Evolutionary conservation across 805 yeast genomes (phyloP).

Genomic region (Hyphopichia homilentoma): DNA sequence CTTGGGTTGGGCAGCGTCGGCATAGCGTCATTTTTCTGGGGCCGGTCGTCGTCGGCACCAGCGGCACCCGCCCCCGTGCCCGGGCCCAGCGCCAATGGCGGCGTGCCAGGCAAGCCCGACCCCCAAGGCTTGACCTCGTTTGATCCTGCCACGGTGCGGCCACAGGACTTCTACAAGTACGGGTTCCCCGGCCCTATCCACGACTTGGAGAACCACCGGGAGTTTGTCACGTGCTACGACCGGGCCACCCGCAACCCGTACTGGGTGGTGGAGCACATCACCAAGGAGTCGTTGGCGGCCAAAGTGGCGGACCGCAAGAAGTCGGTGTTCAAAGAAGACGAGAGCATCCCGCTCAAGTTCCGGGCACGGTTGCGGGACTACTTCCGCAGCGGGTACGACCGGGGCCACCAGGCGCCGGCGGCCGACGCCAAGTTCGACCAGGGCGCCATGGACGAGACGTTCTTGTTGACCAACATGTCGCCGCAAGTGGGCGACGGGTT

Average conservation of each 20-base stretch:
- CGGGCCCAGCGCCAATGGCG: constrained; percentile 7
- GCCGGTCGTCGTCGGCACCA: constrained; percentile 19
- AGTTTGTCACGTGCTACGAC: constrained; percentile 83
- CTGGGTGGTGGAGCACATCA: constrained; percentile 87
- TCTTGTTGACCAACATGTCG: constrained; percentile 81
- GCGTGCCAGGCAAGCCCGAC: constrained; percentile 4
- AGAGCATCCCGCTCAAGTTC: constrained; percentile 68
- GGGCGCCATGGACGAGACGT: constrained; percentile 92
- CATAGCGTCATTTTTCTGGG: constrained; percentile 38
- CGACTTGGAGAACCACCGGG: constrained; percentile 69
- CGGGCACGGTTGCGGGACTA: constrained; percentile 79
- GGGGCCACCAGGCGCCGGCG: constrained; percentile 98
- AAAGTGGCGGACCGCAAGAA: constrained; percentile 70
- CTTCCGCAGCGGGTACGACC: constrained; percentile 91
- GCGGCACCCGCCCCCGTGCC: constrained; percentile 9
- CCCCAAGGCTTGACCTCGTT: constrained; percentile 5
- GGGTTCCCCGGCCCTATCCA: constrained; percentile 96
- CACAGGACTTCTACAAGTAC: constrained; percentile 79
- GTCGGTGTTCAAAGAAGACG: constrained; percentile 86
- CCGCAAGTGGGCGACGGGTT: constrained; percentile 99
- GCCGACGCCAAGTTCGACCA: constrained; percentile 94
- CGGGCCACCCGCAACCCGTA: constrained; percentile 82
- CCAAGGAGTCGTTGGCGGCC: constrained; percentile 60
- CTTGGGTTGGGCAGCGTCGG: constrained; percentile 38
- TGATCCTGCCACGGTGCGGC: constrained; percentile 48